Evolutionary conservation across 768 basidiomycete genomes (phyloP), one percentile per base, ranked within the genome.

Genomic region (Dacryopinax spathularia): DNA sequence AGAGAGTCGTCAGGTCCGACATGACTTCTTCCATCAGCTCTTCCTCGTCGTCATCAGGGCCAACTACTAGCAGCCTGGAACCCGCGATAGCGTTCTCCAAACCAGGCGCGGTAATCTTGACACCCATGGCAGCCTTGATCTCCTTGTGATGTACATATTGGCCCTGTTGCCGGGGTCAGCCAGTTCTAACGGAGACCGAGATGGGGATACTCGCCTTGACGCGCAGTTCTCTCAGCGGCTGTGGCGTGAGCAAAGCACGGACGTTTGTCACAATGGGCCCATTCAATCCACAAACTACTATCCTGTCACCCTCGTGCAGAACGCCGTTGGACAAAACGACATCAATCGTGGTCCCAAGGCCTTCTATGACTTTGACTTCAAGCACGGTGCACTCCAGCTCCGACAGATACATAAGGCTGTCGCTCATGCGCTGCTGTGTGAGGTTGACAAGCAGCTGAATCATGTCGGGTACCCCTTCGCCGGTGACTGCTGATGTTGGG

Each of bases 381-480:
- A 99, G 83, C 12, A 99, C 91, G 5, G 96, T 99, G 74, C 95
- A 97, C 76, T 97, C 93, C 43, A 98, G 80, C 71, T 96, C 93
- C 33, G 92, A 90, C 65, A 98, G 82, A 76, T 98, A 99, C 96
- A 98, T 99, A 66, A 99, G 81, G 41, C 88, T 83, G 73, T 94
- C 90, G 73, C 88, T 92, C 95, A 98, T 96, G 65, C 96, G 85
- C 76, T 96, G 88, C 74, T 98, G 95, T 16, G 95, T 98, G 62
- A 98, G 82, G 74, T 96, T 94, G 76, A 97, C 84, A 71, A 99
- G 85, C 29, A 99, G 81, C 90, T 94, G 91, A 77, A 99, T 92
- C 95, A 99, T 95, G 77, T 98, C 96, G 31, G 96, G 96, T 12
- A 99, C 82, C 73, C 96, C 96, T 76, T 99, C 96, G 63, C 95